Conservation (phyloP, 2,329 filamentous ascomycete genomes). For the Fusarium beomiforme region DNA sequence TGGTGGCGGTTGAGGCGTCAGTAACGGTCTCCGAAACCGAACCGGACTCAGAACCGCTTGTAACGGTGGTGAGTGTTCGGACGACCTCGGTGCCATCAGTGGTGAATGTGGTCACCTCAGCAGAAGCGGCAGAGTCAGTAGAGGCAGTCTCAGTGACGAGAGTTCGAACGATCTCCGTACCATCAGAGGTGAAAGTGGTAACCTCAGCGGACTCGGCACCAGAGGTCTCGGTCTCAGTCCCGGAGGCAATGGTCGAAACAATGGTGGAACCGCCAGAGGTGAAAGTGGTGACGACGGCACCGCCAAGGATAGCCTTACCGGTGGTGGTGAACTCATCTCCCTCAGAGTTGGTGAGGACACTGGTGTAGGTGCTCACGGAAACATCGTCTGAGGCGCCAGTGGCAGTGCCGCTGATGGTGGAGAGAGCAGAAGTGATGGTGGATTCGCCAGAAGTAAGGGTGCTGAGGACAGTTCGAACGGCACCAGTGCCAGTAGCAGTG, state of each 20-base stretch:
- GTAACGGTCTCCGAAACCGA: slow-evolving; percentile 33
- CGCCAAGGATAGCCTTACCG: slow-evolving; percentile 26
- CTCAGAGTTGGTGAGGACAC: slow-evolving; percentile 38
- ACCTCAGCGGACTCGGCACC: slow-evolving; percentile 15
- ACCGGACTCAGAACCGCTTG: slow-evolving; percentile 16
- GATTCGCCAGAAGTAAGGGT: slow-evolving; percentile 49
- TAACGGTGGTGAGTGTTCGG: slow-evolving; percentile 36
- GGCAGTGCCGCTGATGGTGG: slow-evolving; percentile 46
- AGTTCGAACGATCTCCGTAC: slow-evolving; percentile 32
- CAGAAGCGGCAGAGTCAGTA: slow-evolving; percentile 20
- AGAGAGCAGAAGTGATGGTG: slow-evolving; percentile 49
- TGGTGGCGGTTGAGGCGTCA: slow-evolving; percentile 31
- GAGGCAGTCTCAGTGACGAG: slow-evolving; percentile 29
- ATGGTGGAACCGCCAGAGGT: slow-evolving; percentile 33
- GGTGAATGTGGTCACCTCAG: slow-evolving; percentile 36
- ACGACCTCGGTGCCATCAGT: slow-evolving; percentile 29
- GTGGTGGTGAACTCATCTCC: slow-evolving; percentile 35
- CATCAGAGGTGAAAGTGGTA: slow-evolving; percentile 35
- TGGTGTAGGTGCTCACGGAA: slow-evolving; percentile 43
- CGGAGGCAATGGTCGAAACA: slow-evolving; percentile 28
- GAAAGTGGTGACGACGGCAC: slow-evolving; percentile 32
- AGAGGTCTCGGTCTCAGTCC: slow-evolving; percentile 12
- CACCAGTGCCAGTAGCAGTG: slow-evolving; percentile 29
- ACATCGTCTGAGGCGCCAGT: slow-evolving; percentile 29
- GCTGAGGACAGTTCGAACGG: slow-evolving; percentile 51